Base-by-base conservation (phyloP, 768 basidiomycete genomes). In the Phylloporus rhodoxanthus region DNA sequence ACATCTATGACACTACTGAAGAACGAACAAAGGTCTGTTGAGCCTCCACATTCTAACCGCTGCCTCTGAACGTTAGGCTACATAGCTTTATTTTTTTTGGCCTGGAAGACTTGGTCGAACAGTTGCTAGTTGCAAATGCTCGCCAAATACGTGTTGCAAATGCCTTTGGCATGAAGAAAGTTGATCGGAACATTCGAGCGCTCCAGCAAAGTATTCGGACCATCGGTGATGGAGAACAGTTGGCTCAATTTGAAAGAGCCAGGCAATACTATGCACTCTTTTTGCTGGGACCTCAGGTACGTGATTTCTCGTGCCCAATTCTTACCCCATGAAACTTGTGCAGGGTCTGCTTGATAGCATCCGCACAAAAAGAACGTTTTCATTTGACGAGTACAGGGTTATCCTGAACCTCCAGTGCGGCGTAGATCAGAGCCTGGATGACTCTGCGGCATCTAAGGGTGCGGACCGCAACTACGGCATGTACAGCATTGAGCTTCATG, bases 331-430 rank as follows among this genome's bases (percentile, higher is more conserved):
- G 32, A 33, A 39, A 13, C 25, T 23, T n/a, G 26, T 45, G 8
- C 50, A 95, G 92, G 80, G 79, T 45, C 82, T 97, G 78, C 73
- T 97, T 43, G 82, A 87, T 25, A 69, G 75, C 10, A 80, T 91
- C 47, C 81, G 84, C 23, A 56, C 72, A 42, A 74, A 76, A 54
- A 80, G 79, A 53, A 68, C 68, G 33, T 97, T 91, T 71, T 80
- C 76, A 4, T 95, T 96, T 57, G 93, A 95, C 56, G 90, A 97
- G 62, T 97, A 95, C 68, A 88, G 92, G 65, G 78, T 80, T 8
- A 92, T 98, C 76, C 76, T 97, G 42, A 86, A 83, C 58, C 75
- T 97, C 32, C 91, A 91, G 58, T 95, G 92, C 62, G 89, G 88
- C 14, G 81, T 92, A 30, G 82, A 90, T 60, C 81, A 76, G 50